A percentile compares a stretch with the other conserved stretches of the same genome.
These are phyloP conservation scores for Tetrahymena elliotti DNA, from an alignment of 73 alveolate species.

Conservation along the genomic window DNA sequence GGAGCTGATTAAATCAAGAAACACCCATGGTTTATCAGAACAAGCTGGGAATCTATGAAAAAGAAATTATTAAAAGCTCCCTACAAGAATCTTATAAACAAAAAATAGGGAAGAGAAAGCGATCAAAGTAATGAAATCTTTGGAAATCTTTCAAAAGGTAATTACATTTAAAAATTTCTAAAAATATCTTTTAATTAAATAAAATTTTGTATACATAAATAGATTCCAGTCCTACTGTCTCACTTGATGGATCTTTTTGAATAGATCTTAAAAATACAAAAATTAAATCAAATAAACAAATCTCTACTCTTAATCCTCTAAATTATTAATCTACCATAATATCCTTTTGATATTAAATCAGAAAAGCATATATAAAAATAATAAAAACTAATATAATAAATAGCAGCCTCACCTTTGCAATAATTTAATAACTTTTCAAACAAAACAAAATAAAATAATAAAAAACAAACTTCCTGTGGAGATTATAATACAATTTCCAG, in stretches of 20 bases:
- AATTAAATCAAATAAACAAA: no score
- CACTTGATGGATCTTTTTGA: background rate
- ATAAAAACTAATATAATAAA: no score
- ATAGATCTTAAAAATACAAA: no score
- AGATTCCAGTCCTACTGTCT: background rate
- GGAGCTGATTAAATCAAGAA: slow-evolving; percentile 42
- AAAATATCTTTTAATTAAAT: background rate
- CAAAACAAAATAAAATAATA: no score
- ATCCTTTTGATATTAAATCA: no score
- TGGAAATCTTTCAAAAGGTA: background rate
- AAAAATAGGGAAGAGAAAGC: background rate
- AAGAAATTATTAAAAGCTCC: slow-evolving; percentile 35
- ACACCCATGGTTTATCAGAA: slow-evolving; percentile 44
- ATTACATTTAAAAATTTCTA: background rate
- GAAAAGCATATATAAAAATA: no score
- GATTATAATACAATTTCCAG: no score
- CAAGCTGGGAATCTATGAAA: slow-evolving; percentile 33
- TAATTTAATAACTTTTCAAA: no score
- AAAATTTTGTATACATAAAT: background rate
- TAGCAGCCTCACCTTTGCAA: no score
- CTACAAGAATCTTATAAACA: background rate
- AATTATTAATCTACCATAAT: no score
- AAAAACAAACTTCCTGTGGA: no score
- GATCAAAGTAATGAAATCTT: background rate
- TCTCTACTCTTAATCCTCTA: background rate